These are phyloP conservation scores for Madurella fahalii DNA, from an alignment of 2,329 filamentous ascomycete genomes.

Conservation along the genomic window DNA sequence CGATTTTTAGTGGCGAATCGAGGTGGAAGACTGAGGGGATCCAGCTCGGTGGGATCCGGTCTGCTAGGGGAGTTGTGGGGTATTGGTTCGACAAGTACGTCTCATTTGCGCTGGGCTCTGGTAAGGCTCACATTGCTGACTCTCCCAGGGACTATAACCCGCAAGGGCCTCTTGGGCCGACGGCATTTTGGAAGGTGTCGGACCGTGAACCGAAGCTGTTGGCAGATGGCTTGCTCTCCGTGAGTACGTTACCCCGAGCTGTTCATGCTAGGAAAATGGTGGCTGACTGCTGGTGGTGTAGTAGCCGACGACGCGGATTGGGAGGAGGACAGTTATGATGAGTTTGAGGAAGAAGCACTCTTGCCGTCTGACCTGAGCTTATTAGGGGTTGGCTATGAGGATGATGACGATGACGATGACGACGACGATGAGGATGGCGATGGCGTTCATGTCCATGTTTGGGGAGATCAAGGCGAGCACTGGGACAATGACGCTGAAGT, in stretches of 20 bases:
- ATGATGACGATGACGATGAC: slow-evolving; percentile 18
- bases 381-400: slow-evolving; percentile 5
- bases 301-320: slow-evolving; percentile 20
- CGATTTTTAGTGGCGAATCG: slow-evolving; percentile 60
- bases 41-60: slow-evolving; percentile 64
- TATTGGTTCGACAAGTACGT: slow-evolving; percentile 71
- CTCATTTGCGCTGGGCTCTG: neutral
- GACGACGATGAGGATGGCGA: slow-evolving; percentile 9
- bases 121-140: neutral
- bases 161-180: slow-evolving; percentile 69
- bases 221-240: slow-evolving; percentile 27
- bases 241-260: slow-evolving; percentile 16
- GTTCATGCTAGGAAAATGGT: neutral
- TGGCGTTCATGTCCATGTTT: slow-evolving; percentile 4
- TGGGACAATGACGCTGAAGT: neutral
- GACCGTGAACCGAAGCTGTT: slow-evolving; percentile 40
- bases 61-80: slow-evolving; percentile 64
- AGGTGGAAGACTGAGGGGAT: slow-evolving; percentile 74
- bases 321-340: slow-evolving; percentile 4
- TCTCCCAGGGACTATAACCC: slow-evolving; percentile 55
- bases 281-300: slow-evolving; percentile 5
- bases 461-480: slow-evolving; percentile 11
- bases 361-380: slow-evolving; percentile 1
- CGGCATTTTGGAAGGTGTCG: slow-evolving; percentile 71
- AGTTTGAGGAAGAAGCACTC: slow-evolving; percentile 21